A percentile compares a stretch with the other conserved stretches of the same genome.
Evolutionary conservation across 768 basidiomycete genomes (phyloP).

Genomic region (Phlebiopsis gigantea): DNA sequence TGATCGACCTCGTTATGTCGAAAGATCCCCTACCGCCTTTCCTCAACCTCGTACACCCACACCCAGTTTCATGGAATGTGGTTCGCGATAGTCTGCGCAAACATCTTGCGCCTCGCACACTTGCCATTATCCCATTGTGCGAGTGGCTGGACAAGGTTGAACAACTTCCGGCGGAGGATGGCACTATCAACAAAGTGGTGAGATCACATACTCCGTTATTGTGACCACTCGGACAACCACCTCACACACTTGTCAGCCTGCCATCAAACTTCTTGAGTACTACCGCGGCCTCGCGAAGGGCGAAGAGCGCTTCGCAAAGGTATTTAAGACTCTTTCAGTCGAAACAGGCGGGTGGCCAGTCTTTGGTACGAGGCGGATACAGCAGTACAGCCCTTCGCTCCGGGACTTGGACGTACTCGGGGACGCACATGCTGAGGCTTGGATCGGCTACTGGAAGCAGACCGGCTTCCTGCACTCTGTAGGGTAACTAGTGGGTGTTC

Average conservation of each 20-base stretch:
- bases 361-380: neutral
- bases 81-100: neutral
- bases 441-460: conserved; percentile 5
- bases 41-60: conserved; percentile 35
- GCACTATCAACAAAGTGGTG: conserved; percentile 8
- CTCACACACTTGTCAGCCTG: conserved; percentile 4
- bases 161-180: neutral
- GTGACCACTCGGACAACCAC: neutral
- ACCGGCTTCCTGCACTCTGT: neutral
- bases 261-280: conserved; percentile 9
- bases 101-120: neutral
- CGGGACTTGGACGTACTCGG: neutral
- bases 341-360: neutral
- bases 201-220: neutral
- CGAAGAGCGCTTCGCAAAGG: neutral
- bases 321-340: neutral
- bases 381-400: neutral
- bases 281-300: neutral
- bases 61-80: conserved; percentile 26
- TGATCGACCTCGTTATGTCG: conserved; percentile 29
- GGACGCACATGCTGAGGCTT: neutral
- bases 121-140: conserved; percentile 16
- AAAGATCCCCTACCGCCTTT: conserved; percentile 17
- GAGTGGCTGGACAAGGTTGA: conserved; percentile 5
- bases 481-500: too few relatives aligned